Evolutionary conservation across 1,284 basidiomycete genomes (phyloP).

Genomic region (Pseudozyma sp.): DNA sequence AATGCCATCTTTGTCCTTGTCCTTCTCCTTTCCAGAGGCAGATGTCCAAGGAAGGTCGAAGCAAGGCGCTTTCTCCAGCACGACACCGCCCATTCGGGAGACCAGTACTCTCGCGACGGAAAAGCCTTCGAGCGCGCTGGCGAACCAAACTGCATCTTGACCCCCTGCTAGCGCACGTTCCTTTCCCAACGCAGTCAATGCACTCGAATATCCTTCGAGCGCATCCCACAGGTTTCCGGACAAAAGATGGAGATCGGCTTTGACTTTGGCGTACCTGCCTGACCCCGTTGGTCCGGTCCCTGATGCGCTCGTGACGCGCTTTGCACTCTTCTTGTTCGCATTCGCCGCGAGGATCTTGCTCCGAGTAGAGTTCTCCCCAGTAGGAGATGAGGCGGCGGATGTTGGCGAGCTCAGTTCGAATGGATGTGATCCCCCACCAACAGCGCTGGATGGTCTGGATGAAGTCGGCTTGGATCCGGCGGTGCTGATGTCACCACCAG

Average conservation of each 20-base stretch:
- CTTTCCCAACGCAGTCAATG: conserved; percentile 51
- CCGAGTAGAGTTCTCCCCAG: conserved; percentile 37
- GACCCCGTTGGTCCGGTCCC: conserved; percentile 50
- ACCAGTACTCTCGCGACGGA: conserved; percentile 61
- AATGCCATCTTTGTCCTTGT: conserved; percentile 54
- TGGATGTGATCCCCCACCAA: conserved; percentile 50
- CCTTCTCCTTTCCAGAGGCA: conserved; percentile 48
- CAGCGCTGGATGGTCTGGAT: conserved; percentile 29
- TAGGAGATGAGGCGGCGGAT: conserved; percentile 24
- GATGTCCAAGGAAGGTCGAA: conserved; percentile 46
- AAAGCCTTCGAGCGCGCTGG: conserved; percentile 65
- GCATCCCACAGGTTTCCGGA: conserved; percentile 65
- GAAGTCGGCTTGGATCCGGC: conserved; percentile 17
- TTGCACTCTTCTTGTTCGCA: conserved; percentile 34
- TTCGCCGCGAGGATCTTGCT: conserved; percentile 46
- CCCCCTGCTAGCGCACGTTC: conserved; percentile 67
- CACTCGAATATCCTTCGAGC: conserved; percentile 53
- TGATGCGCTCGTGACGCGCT: conserved; percentile 22
- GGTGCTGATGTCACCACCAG: conserved; percentile 13
- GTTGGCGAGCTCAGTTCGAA: conserved; percentile 23
- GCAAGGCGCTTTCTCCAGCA: conserved; percentile 59
- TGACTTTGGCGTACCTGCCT: conserved; percentile 61
- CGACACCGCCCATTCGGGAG: conserved; percentile 59
- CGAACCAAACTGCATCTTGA: conserved; percentile 68
- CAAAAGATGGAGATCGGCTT: conserved; percentile 60